These are phyloP conservation scores for Sungouiella thailandica DNA, from an alignment of 805 yeast genomes.

Conservation along the genomic window DNA sequence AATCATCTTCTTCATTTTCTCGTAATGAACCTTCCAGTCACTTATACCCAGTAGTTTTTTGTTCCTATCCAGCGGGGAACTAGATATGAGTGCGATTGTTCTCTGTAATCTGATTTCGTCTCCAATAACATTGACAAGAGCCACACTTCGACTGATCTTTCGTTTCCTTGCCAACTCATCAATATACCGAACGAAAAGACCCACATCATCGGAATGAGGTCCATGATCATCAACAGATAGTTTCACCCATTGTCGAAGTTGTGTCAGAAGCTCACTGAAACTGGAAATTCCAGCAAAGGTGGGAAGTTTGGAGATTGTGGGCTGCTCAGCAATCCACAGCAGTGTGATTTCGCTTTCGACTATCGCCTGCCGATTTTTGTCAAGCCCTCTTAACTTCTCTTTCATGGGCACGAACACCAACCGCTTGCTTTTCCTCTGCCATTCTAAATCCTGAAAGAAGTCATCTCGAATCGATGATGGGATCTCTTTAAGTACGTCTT, in stretches of 20 bases:
- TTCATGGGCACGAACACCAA: conserved; percentile 22
- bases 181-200: conserved; percentile 6
- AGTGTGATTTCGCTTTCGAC: conserved; percentile 5
- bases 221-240: conserved; percentile 10
- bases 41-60: conserved; percentile 10
- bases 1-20: conserved; percentile 3
- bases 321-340: conserved; percentile 11
- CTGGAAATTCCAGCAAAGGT: conserved; percentile 3
- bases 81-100: conserved; percentile 6
- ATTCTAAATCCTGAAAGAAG: conserved; percentile 31
- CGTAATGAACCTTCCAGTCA: conserved; percentile 16
- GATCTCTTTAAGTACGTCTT: conserved; percentile 31
- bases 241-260: conserved; percentile 9
- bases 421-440: conserved; percentile 22
- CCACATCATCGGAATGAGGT: conserved; percentile 14
- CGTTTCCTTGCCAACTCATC: too few relatives aligned
- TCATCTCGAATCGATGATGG: conserved; percentile 35
- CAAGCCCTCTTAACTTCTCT: conserved; percentile 19
- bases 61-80: not conserved
- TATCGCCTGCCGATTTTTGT: conserved; percentile 3
- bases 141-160: too few relatives aligned
- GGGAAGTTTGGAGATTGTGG: not conserved
- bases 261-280: conserved; percentile 7
- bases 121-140: too few relatives aligned
- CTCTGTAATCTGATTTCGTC: too few relatives aligned